A percentile compares a stretch with the other conserved stretches of the same genome.
These are phyloP conservation scores for Zhuliangozyma blackwelliae DNA, from an alignment of 1,139 yeast species.

Conservation along the genomic window DNA sequence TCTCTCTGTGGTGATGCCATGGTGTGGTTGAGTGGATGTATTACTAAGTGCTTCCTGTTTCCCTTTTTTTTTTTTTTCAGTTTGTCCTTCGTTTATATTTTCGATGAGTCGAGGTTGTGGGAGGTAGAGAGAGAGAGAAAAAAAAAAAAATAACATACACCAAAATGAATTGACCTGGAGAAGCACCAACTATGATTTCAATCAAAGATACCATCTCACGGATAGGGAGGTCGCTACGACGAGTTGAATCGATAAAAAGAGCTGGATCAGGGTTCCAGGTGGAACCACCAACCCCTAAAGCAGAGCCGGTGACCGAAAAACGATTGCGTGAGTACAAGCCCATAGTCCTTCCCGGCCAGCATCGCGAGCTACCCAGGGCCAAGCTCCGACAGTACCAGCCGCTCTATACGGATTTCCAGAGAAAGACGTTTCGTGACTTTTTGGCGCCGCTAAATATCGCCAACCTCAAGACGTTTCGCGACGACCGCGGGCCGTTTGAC, in stretches of 20 bases:
- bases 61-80: neutral
- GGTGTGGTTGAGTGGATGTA: slow-evolving; percentile 6
- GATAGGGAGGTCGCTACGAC: slow-evolving; percentile 13
- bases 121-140: neutral
- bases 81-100: slow-evolving; percentile 3
- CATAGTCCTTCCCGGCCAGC: neutral
- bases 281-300: no score
- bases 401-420: slow-evolving; percentile 16
- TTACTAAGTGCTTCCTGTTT: neutral
- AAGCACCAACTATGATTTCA: slow-evolving; percentile 6
- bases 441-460: slow-evolving; percentile 33
- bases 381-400: slow-evolving; percentile 11
- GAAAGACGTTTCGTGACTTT: slow-evolving; percentile 30
- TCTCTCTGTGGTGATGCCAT: slow-evolving; percentile 75
- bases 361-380: slow-evolving; percentile 7
- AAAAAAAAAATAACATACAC: no score
- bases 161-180: no score
- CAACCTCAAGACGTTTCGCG: slow-evolving; percentile 29
- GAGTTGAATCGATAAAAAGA: slow-evolving; percentile 6
- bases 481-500: slow-evolving; percentile 20
- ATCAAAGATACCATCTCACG: slow-evolving; percentile 15
- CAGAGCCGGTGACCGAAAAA: no score
- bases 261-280: neutral
- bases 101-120: neutral
- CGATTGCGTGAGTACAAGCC: no score